These are phyloP conservation scores for Tulasnella calospora DNA, from an alignment of 768 basidiomycete species.

Conservation along the genomic window DNA sequence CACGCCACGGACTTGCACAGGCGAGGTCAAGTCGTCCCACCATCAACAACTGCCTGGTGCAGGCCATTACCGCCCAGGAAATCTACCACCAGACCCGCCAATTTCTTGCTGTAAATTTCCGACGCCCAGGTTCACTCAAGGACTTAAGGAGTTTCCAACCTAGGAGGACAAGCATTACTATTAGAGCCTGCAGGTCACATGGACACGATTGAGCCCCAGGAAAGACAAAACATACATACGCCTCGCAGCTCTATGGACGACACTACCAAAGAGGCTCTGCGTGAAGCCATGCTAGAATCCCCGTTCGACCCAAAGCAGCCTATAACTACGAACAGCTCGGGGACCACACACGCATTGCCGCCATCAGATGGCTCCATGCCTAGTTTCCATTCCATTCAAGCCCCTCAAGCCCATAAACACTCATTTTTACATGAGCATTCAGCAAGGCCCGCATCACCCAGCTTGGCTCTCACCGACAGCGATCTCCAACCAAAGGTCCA, in stretches of 20 bases:
- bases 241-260: background rate
- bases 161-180: background rate
- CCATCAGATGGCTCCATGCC: constrained; percentile 1
- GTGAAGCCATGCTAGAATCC: constrained; percentile 25
- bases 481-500: constrained; percentile 30
- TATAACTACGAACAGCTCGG: background rate
- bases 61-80: background rate
- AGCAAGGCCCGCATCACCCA: constrained; percentile 59
- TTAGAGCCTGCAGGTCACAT: background rate
- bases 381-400: constrained; percentile 1
- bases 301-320: constrained; percentile 22
- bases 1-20: background rate
- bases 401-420: constrained; percentile 7
- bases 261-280: constrained; percentile 6
- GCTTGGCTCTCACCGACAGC: constrained; percentile 50
- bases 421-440: constrained; percentile 43
- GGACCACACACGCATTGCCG: background rate
- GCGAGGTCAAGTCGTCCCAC: background rate
- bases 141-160: background rate
- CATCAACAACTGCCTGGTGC: background rate
- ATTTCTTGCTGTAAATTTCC: background rate
- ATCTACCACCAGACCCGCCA: background rate
- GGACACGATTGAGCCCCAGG: background rate
- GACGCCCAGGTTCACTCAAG: background rate
- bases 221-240: background rate